Evolutionary conservation across 2,329 filamentous ascomycete genomes (phyloP).

Genomic region (Cladophialophora exuberans): DNA sequence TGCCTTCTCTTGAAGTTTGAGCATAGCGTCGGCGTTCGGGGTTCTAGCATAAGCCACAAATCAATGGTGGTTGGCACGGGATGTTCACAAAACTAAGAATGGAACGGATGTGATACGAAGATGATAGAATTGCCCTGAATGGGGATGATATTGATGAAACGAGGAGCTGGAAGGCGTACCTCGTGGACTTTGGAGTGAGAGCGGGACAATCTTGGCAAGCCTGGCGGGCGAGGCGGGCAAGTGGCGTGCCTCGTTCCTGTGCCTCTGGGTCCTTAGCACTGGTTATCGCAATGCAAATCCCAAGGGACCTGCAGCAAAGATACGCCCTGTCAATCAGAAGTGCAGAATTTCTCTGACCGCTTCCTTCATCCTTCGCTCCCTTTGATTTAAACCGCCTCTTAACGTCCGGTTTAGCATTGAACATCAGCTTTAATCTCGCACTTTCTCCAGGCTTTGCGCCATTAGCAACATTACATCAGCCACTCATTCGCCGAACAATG

Average conservation of each 20-base stretch:
- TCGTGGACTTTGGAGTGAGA: neutral
- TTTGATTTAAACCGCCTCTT: neutral
- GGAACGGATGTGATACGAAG: constrained; percentile 16
- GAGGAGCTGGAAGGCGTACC: too few species aligned
- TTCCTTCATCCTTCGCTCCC: neutral
- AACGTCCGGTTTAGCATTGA: too few species aligned
- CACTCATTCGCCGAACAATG: too few species aligned
- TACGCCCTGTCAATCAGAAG: constrained; percentile 1
- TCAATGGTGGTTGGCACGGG: constrained; percentile 11
- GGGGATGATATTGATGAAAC: constrained; percentile 10
- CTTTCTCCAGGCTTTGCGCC: too few species aligned
- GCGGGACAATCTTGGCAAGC: neutral
- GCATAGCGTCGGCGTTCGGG: constrained; percentile 34
- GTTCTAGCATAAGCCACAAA: constrained; percentile 23
- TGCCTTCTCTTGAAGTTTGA: neutral
- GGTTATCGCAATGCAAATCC: too few species aligned
- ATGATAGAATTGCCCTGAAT: constrained; percentile 5
- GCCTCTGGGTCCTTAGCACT: neutral
- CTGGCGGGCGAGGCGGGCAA: too few species aligned
- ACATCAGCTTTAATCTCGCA: too few species aligned
- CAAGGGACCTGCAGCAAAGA: too few species aligned
- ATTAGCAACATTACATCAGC: too few species aligned
- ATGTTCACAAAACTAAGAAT: constrained; percentile 9
- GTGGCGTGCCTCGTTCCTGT: neutral
- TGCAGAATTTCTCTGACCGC: constrained; percentile 11